These are phyloP conservation scores for Fraxinus dipetala DNA, from an alignment of 305 asterid species.

Conservation along the genomic window DNA sequence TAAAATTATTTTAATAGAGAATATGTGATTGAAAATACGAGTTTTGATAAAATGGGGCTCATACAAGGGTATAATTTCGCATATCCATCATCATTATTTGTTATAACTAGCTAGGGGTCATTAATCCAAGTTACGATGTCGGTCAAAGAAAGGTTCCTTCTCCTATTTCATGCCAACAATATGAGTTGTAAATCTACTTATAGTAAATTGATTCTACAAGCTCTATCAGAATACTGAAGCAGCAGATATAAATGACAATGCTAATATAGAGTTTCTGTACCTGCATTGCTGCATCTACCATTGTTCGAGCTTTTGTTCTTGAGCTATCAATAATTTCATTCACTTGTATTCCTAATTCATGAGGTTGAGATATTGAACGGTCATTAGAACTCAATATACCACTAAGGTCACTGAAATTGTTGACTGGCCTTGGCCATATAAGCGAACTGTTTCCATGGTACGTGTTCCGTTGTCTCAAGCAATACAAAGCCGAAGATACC, in stretches of 20 bases:
- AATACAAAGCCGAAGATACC: conserved; percentile 69
- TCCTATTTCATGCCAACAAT: neutral
- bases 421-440: conserved; percentile 43
- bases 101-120: neutral
- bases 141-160: neutral
- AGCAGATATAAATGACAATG: neutral
- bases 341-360: conserved; percentile 59
- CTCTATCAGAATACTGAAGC: neutral
- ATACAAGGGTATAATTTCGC: neutral
- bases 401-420: conserved; percentile 34
- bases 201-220: neutral
- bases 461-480: conserved; percentile 76
- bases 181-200: neutral
- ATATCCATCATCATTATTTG: neutral
- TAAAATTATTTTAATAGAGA: neutral
- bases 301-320: conserved; percentile 63
- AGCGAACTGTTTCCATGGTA: conserved; percentile 56
- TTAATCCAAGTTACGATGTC: neutral
- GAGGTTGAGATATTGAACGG: conserved; percentile 40
- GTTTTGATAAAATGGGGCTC: neutral
- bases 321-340: conserved; percentile 84
- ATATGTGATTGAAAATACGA: neutral
- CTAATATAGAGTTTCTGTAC: conserved; percentile 34
- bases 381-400: conserved; percentile 14
- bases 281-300: conserved; percentile 91